Base-by-base conservation (phyloP, 768 basidiomycete genomes). In the Lactarius vividus region DNA sequence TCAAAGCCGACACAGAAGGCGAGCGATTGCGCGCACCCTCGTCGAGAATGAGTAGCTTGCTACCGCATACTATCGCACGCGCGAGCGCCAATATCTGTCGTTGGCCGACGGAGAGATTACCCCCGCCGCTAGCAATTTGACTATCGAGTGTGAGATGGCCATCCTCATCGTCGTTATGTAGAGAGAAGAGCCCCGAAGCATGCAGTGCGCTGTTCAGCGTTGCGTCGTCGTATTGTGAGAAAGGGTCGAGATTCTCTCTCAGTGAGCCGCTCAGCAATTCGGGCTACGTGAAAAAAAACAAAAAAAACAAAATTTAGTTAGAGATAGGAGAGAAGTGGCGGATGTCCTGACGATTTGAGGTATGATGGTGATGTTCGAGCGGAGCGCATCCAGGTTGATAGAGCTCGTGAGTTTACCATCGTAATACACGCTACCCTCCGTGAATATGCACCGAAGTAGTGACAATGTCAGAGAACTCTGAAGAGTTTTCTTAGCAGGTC, bases 61-160 rank as follows among this genome's bases (percentile, higher is more conserved):
- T 84, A 56, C 76, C 72, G n/a, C 86, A 75, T 4, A 86, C 80
- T 62, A 87, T 81, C 1, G 86, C 85, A 35, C 86, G 76, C 0
- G 86, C 85, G 0, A 88, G 76, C 0, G 85, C 85, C 18, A 88
- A 73, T 20, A 88, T 80, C 72, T 87, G 86, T 11, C 85, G 75
- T 71, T 88, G 83, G 4, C 86, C 85, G 26, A 87, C 79, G 6
- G 81, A 83, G 20, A 84, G 72, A 66, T 83, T 83, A 1, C 75
- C 61, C 0, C 81, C 82, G 2, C 80, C 82, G 33, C 76, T 77
- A 3, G 81, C 75, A 40, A 84, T 79, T 28, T 69, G 66, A 46
- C 77, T 82, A 63, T 85, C 82, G 2, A 84, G 75, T 4, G 79
- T 80, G 31, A 85, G 73, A 2, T 72, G 74, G 31, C 64, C 74